Evolutionary conservation across 495 filamentous ascomycete species (phyloP), one percentile per base, ranked within the genome.

Genomic region (Aspergillus taichungensis): DNA sequence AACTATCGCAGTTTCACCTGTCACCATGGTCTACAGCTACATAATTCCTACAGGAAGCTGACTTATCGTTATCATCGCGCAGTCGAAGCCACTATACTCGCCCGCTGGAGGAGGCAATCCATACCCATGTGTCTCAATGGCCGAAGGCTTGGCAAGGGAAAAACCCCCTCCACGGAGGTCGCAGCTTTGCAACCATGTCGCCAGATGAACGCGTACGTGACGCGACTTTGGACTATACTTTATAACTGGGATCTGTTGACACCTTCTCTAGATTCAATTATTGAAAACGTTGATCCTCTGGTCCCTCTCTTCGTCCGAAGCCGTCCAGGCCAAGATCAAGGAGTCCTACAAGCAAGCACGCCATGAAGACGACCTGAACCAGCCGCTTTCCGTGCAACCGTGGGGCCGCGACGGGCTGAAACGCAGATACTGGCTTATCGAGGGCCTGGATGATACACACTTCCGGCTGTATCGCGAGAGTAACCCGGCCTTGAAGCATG

Each of bases 401-500:
- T 98, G 92, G 92, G 92, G 92, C 7, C 74, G 80, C 18, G 92
- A 98, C 61, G 86, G 86, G 43, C 75, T 94, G 49, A 94, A 94
- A 67, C 80, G 94, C 29, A 76, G 87, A 43, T 97, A 95, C 64
- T 98, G 84, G 76, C 74, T 98, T 30, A 80, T 97, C 45, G 92
- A 97, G 62, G 92, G 92, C 9, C 80, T 84, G 53, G 90, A 97
- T 57, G 94, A 98, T 62, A 97, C 92, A 6, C 71, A 83, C 41
- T 97, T 97, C 60, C 76, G 92, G 34, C 76, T 98, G n/a, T 98
- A 97, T 60, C 74, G 94, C 33, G 92, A 98, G 64, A 91, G 87
- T 62, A 94, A 92, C 52, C 85, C 88, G 6, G 77, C 78, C 0
- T 70, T 83, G 33, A 81, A 87, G 49, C 76, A 83, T 43, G 76